These are phyloP conservation scores for Sporisorium scitamineum DNA, from an alignment of 1,284 basidiomycete genomes.

Conservation along the genomic window DNA sequence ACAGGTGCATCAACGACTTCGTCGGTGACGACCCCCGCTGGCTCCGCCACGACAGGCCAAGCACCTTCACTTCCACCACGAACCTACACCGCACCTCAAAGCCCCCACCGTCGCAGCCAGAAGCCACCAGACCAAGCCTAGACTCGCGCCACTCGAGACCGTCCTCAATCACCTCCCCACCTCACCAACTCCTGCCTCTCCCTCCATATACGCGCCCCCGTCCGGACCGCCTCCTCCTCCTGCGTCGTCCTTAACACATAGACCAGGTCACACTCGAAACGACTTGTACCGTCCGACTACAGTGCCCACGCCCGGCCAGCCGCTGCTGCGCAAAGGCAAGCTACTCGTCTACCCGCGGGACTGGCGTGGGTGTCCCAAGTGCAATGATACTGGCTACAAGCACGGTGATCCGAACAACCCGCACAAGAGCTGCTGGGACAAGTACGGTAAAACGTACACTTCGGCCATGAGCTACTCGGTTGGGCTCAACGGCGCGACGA, in stretches of 20 bases:
- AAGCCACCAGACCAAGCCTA: conserved; percentile 24
- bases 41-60: not conserved
- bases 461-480: conserved; percentile 46
- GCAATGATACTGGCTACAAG: conserved; percentile 54
- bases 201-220: conserved; percentile 27
- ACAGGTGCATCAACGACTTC: conserved; percentile 5
- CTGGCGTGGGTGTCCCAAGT: conserved; percentile 52
- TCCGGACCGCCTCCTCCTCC: conserved; percentile 21
- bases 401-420: conserved; percentile 52
- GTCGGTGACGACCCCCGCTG: not conserved
- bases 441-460: conserved; percentile 48
- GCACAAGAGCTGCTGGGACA: conserved; percentile 52
- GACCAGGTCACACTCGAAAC: conserved; percentile 9
- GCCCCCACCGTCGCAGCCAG: conserved; percentile 12
- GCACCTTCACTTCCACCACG: conserved; percentile 27
- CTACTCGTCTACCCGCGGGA: conserved; percentile 48
- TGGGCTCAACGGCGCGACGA: conserved; percentile 27
- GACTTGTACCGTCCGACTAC: conserved; percentile 44
- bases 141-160: conserved; percentile 35
- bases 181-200: conserved; percentile 8
- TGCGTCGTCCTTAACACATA: conserved; percentile 12
- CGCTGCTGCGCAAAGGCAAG: conserved; percentile 48
- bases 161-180: conserved; percentile 14
- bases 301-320: conserved; percentile 48
- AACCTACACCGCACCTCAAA: conserved; percentile 15